Evolutionary conservation across 192 early-diverging fungal species (phyloP).

Genomic region (Dissophora ornata): DNA sequence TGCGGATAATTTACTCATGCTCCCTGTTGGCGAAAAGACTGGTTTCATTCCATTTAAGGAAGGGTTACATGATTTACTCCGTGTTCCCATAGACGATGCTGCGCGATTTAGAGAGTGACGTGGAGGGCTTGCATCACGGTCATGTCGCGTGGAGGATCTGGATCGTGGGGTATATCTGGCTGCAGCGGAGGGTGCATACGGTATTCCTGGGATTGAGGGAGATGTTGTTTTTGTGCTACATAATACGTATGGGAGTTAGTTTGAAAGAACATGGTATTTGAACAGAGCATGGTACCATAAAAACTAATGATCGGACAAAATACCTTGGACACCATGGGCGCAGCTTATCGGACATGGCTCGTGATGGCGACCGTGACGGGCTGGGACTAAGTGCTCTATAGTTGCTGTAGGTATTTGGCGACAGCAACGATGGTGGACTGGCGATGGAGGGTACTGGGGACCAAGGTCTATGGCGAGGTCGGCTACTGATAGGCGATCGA

Average conservation of each 20-base stretch:
- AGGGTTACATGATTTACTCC: constrained; percentile 35
- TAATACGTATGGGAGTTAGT: not conserved
- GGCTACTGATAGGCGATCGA: constrained; percentile 22
- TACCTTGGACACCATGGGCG: constrained; percentile 55
- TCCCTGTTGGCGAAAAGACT: constrained; percentile 34
- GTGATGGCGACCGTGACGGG: constrained; percentile 25
- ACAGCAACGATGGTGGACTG: constrained; percentile 28
- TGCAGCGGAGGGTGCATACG: constrained; percentile 25
- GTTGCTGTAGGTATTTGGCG: constrained; percentile 24
- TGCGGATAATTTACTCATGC: constrained; percentile 33
- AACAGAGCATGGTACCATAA: too few species aligned
- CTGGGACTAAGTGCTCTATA: constrained; percentile 28
- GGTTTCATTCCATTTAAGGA: constrained; percentile 23
- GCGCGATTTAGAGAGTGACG: constrained; percentile 10
- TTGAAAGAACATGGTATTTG: too few species aligned
- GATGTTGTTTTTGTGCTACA: constrained; percentile 41
- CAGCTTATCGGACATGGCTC: constrained; percentile 38
- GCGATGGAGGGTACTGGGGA: constrained; percentile 33
- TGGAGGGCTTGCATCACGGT: constrained; percentile 15
- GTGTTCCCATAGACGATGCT: constrained; percentile 7
- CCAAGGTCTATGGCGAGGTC: constrained; percentile 24
- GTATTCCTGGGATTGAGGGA: constrained; percentile 51
- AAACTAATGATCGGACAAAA: too few species aligned
- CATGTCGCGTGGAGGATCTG: constrained; percentile 13
- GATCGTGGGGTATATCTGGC: constrained; percentile 42